Evolutionary conservation across 208 protist species (phyloP), one percentile per base, ranked within the genome.

Genomic region (Trypanosoma grayi): DNA sequence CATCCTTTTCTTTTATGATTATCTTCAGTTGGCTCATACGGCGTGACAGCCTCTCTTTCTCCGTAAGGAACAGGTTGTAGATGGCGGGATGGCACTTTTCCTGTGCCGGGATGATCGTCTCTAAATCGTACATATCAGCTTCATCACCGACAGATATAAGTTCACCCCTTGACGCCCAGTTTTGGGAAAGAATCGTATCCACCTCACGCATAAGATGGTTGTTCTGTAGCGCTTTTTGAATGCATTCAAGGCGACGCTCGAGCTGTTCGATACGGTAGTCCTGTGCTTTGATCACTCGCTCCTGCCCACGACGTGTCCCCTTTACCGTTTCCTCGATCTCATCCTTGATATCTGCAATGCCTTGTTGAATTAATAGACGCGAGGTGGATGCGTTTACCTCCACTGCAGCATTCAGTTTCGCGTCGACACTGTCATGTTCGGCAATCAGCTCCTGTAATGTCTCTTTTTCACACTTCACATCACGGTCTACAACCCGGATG

Each of bases 221-320:
- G 46, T 78, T 81, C 37, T 74, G 28, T 14, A 94, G 75, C 1
- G 81, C 76, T 56, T 61, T 63, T 6, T 94, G 71, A 39, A 91
- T 76, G 20, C 70, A 66, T 67, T 83, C 81, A 1, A 87, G 66
- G 24, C 87, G 81, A 50, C 66, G 73, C 40, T 90, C 84, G 31
- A 94, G 70, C 61, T 94, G 84, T 2, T 72, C 73, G 52, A 94
- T 68, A 40, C 87, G 87, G 57, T 87, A 92, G 34, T 94, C 84
- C 66, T 94, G 87, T 33, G 87, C 84, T 63, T 94, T 94, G 16
- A 94, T 77, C n/a, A 94, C 81, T 9, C 84, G 79, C 46, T 94
- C 87, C 60, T 92, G 84, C 16, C 77, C 75, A 40, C 77, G 78
- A 52, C 85, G 79, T 57, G 82, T 66, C 44, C 70, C 74, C 50